Conservation (phyloP, 2,329 filamentous ascomycete genomes). For the Fusarium poae region DNA sequence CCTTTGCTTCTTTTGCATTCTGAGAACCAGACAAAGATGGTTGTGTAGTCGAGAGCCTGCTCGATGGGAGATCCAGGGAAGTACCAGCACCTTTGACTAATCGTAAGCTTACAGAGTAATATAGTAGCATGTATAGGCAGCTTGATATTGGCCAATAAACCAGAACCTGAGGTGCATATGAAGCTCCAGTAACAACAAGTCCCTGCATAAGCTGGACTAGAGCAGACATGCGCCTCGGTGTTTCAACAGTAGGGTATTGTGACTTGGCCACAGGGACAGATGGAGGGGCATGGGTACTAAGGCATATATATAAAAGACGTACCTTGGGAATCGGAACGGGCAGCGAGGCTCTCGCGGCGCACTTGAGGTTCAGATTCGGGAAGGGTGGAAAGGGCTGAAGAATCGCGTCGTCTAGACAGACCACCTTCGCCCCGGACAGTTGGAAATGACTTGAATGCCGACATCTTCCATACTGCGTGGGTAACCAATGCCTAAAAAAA, state of each 20-base stretch:
- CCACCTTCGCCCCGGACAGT: conserved; percentile 48
- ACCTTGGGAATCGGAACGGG: conserved; percentile 51
- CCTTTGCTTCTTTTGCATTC: conserved; percentile 53
- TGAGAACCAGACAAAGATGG: conserved; percentile 71
- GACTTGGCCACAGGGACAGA: conserved; percentile 12
- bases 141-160: conserved; percentile 13
- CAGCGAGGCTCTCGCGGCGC: conserved; percentile 46
- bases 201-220: conserved; percentile 27
- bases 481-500: conserved; percentile 44
- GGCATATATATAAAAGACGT: conserved; percentile 29
- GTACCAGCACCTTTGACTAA: conserved; percentile 41
- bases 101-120: conserved; percentile 47
- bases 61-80: conserved; percentile 44
- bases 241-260: conserved; percentile 22
- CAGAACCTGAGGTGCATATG: conserved; percentile 10
- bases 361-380: conserved; percentile 41
- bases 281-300: conserved; percentile 17
- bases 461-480: conserved; percentile 56
- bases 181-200: conserved; percentile 24
- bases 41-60: conserved; percentile 48
- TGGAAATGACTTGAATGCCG: conserved; percentile 49
- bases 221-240: conserved; percentile 23
- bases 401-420: conserved; percentile 45
- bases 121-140: conserved; percentile 9
- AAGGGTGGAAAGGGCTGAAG: conserved; percentile 44